phyloP scores from a whole-genome alignment of 495 filamentous ascomycete species.

The Chaetomium cochliodes region DNA sequence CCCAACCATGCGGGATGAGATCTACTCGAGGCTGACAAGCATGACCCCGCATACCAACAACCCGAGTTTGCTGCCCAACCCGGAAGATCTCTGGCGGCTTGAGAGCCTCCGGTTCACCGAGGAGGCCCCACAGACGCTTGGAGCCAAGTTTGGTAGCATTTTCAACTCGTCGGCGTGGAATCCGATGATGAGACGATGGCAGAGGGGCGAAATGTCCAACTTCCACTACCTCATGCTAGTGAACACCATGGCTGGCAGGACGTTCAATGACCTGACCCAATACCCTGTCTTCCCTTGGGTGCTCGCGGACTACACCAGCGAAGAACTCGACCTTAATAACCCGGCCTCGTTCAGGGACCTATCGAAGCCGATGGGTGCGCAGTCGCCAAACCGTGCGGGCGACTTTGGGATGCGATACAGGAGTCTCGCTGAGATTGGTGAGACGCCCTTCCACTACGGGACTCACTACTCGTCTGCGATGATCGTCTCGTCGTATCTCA shows the following conservation, averaged over 20 bases:
- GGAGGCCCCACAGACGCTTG: conserved; percentile 77
- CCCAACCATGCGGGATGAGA: conserved; percentile 67
- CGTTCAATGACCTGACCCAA: conserved; percentile 97
- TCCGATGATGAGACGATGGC: conserved; percentile 86
- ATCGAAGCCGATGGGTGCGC: conserved; percentile 96
- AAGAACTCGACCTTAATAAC: conserved; percentile 85
- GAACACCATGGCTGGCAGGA: conserved; percentile 94
- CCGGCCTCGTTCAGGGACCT: conserved; percentile 85
- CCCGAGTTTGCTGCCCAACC: conserved; percentile 49
- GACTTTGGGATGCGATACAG: conserved; percentile 82
- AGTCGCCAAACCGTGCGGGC: conserved; percentile 67
- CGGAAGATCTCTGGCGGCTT: conserved; percentile 78
- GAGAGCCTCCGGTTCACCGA: conserved; percentile 81
- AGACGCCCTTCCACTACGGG: conserved; percentile 91
- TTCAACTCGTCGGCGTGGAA: conserved; percentile 75
- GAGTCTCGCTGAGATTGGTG: conserved; percentile 88
- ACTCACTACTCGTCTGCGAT: conserved; percentile 99
- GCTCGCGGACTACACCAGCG: conserved; percentile 90
- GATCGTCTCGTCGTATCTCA: conserved; percentile 96
- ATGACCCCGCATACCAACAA: conserved; percentile 75
- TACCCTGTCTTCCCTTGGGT: conserved; percentile 99
- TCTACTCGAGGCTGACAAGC: conserved; percentile 67
- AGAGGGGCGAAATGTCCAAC: conserved; percentile 92
- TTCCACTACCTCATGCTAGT: conserved; percentile 98
- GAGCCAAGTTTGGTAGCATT: conserved; percentile 90